Base-by-base conservation (phyloP, 495 filamentous ascomycete genomes). In the Corynascus novoguineensis region DNA sequence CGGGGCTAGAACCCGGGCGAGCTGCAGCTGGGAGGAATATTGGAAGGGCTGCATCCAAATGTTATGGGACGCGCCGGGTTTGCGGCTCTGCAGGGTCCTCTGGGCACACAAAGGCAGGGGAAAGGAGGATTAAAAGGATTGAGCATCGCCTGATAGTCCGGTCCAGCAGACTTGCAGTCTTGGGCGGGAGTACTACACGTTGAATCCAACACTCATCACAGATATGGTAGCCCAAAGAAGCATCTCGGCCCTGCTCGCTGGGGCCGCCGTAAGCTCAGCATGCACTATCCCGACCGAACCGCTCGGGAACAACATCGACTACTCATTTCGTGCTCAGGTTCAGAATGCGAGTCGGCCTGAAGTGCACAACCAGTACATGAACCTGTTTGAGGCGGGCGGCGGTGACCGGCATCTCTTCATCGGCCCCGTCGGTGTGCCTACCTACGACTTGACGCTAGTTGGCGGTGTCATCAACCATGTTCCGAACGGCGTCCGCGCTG, bases 341-440 rank as follows among this genome's bases (percentile, higher is more conserved):
- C 79, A 81, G 59, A 80, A 81, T 62, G 55, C 72, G 14, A 68
- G 71, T n/a, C 70, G 72, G 32, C 76, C 76, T 0, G 63, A 70
- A 5, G 64, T 81, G 45, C 74, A 82, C 63, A 73, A 79, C 60
- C 68, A 72, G 48, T 73, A 72, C 63, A 64, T 82, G 58, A 79
- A 81, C 60, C 70, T 82, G 55, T 68, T 72, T 64, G 65, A 68
- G 48, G 73, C 75, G 44, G 77, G 75, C 5, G 75, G 73, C 29
- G 75, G 74, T 12, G 79, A 82, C 59, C 71, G 73, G 27, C 78
- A 82, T 59, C 60, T 78, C 7, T 75, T 75, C 57, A 70, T 82
- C 24, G 68, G 70, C 21, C 78, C 79, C 6, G 71, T 72, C 2
- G 79, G 79, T 7, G 68, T 68, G 24, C 63, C 71, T 9, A 75